A percentile compares a stretch with the other conserved stretches of the same genome.
Conservation (phyloP, 805 yeast genomes). For the Wickerhamomyces hampshirensis region DNA sequence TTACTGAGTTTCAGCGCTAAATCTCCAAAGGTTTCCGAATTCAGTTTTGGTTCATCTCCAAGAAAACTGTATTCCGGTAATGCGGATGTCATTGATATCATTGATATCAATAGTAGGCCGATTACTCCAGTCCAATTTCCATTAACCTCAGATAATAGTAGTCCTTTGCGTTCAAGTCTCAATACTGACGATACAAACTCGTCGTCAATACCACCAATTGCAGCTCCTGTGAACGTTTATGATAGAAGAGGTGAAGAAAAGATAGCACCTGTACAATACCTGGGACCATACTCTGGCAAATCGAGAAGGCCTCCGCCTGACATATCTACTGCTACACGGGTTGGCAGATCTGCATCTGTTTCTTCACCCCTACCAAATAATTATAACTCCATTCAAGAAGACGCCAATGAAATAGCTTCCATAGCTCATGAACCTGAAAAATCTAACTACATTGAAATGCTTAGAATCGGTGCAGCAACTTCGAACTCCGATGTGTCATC, state of each 20-base stretch:
- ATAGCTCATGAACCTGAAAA: slow-evolving; percentile 39
- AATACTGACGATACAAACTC: slow-evolving; percentile 3
- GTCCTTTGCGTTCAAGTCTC: slow-evolving; percentile 4
- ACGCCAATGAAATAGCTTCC: slow-evolving; percentile 2
- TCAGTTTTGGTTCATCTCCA: slow-evolving; percentile 18
- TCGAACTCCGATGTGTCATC: slow-evolving; percentile 45
- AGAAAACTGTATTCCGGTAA: slow-evolving; percentile 6
- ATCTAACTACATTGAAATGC: slow-evolving; percentile 43
- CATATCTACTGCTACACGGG: slow-evolving; percentile 30
- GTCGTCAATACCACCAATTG: slow-evolving; percentile 4
- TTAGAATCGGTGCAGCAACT: slow-evolving; percentile 42
- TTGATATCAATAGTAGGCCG: slow-evolving; percentile 4
- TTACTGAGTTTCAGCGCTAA: slow-evolving; percentile 30
- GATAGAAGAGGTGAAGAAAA: slow-evolving; percentile 34
- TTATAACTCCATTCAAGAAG: slow-evolving; percentile 17
- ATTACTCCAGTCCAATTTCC: slow-evolving; percentile 7
- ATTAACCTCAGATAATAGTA: slow-evolving; percentile 2
- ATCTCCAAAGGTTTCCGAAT: slow-evolving; percentile 28
- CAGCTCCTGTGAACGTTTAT: slow-evolving; percentile 20
- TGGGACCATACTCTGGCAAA: slow-evolving; percentile 11
- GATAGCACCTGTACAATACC: slow-evolving; percentile 28
- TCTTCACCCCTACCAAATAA: slow-evolving; percentile 12
- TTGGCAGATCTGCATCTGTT: slow-evolving; percentile 32
- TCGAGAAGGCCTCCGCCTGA: slow-evolving; percentile 36
- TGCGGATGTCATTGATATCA: slow-evolving; percentile 1